Percentiles rank a stretch among this genome's conserved stretches.
Conservation (phyloP, 1,284 basidiomycete genomes). For the Microbotryum silenes-acaulis region DNA sequence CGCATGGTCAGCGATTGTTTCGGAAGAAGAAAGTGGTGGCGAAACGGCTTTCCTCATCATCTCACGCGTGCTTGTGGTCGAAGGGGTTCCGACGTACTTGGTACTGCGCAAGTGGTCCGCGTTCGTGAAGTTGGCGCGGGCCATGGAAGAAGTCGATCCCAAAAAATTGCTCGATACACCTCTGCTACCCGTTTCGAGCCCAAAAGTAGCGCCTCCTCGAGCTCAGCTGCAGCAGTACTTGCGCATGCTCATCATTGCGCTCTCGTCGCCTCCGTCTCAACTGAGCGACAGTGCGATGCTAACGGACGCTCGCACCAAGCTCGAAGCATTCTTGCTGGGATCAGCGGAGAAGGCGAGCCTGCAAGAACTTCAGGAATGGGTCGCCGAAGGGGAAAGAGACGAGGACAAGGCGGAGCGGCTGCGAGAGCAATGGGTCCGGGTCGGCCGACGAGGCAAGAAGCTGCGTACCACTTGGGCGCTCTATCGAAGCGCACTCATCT, state of each 20-base stretch:
- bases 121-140: constrained; percentile 1
- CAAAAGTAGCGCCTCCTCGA: neutral
- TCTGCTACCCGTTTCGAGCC: constrained; percentile 4
- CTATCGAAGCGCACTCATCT: constrained; percentile 20
- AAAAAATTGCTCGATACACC: constrained; percentile 11
- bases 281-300: constrained; percentile 3
- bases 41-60: constrained; percentile 14
- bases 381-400: neutral
- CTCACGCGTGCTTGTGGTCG: constrained; percentile 5
- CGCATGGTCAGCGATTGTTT: constrained; percentile 23
- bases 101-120: neutral
- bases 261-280: constrained; percentile 11
- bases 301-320: constrained; percentile 1
- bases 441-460: constrained; percentile 8
- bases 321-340: constrained; percentile 25
- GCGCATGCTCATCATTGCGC: constrained; percentile 19
- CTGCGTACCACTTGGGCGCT: constrained; percentile 23
- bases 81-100: constrained; percentile 1
- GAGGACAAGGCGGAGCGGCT: constrained; percentile 7
- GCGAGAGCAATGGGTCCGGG: constrained; percentile 9
- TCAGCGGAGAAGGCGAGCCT: neutral
- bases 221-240: constrained; percentile 17
- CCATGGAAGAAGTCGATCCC: constrained; percentile 12
- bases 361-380: constrained; percentile 4
- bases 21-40: neutral